phyloP scores from a whole-genome alignment of 2,329 filamentous ascomycete species.

The Phialophora chinensis region DNA sequence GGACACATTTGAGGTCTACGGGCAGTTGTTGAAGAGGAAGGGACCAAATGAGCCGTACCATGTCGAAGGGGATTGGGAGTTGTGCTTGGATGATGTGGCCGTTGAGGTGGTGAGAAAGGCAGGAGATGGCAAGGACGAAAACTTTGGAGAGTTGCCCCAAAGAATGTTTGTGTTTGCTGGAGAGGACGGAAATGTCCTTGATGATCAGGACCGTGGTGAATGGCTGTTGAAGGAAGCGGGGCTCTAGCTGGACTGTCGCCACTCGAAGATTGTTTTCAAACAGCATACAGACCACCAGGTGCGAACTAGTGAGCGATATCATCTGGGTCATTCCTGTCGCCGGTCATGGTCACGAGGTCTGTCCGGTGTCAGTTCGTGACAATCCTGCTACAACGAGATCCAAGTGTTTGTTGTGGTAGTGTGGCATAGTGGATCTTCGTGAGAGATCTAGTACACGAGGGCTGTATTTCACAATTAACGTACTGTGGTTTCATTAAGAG shows the following conservation, averaged over 20 bases:
- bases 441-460: too few species aligned
- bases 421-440: too few species aligned
- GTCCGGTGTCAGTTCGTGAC: too few species aligned
- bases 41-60: constrained; percentile 2
- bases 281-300: too few species aligned
- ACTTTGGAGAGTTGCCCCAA: neutral
- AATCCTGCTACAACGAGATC: too few species aligned
- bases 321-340: too few species aligned
- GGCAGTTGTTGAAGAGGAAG: constrained; percentile 4
- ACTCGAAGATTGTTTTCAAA: too few species aligned
- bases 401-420: too few species aligned
- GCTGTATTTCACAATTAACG: too few species aligned
- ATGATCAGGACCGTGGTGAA: neutral
- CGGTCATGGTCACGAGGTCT: too few species aligned
- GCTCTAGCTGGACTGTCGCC: neutral
- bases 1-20: constrained; percentile 18
- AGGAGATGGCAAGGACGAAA: neutral
- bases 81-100: constrained; percentile 21
- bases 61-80: constrained; percentile 12
- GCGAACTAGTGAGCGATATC: too few species aligned
- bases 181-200: neutral
- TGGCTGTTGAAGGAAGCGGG: neutral
- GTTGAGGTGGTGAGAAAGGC: constrained; percentile 14
- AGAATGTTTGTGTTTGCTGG: constrained; percentile 7
- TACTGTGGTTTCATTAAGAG: too few species aligned